Evolutionary conservation across 2,329 filamentous ascomycete species (phyloP), one percentile per base, ranked within the genome.

Genomic region (Pezicula rhizophila): DNA sequence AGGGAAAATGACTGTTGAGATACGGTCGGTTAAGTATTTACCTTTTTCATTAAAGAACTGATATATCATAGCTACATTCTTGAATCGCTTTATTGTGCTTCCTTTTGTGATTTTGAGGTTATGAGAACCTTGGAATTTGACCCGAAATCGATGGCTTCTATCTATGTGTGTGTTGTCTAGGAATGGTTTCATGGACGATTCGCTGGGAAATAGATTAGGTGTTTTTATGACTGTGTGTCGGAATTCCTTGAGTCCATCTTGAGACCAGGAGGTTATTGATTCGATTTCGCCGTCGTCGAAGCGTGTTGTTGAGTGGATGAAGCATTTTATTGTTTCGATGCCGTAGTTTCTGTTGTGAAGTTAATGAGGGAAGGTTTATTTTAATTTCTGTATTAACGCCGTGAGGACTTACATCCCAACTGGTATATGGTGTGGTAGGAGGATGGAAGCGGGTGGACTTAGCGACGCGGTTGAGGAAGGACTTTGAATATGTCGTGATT

Each of bases 181-280:
- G 42, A 54, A 58, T 17, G 57, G 57, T 34, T 52, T 58, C 57
- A 59, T 58, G 10, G 54, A 54, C 5, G 49, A 57, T 37, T 57
- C 52, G 3, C 44, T 50, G 2, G 37, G 10, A 4, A 47, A 26
- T 4, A 45, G 39, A 15, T 40, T 48, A 14, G 35, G 49, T 8
- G 33, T 15, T 41, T 23, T 23, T 23, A 23, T 52, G 20, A 55
- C 42, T 4, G 54, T 45, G 34, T 58, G 56, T 10, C 50, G 49
- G n/a, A 57, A 40, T 37, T 51, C 52, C 17, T 46, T 50, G 15
- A 35, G 28, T 37, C 49, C 46, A 12, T 59, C 53, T 25, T 50
- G 40, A 34, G 51, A 52, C 4, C 46, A 35, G 8, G 44, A 42
- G 12, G 39, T 40, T 15, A 58, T 59, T 17, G 37, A 45, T 42